Conservation (phyloP, 139 green algal genomes). For the Closterium sp. region DNA sequence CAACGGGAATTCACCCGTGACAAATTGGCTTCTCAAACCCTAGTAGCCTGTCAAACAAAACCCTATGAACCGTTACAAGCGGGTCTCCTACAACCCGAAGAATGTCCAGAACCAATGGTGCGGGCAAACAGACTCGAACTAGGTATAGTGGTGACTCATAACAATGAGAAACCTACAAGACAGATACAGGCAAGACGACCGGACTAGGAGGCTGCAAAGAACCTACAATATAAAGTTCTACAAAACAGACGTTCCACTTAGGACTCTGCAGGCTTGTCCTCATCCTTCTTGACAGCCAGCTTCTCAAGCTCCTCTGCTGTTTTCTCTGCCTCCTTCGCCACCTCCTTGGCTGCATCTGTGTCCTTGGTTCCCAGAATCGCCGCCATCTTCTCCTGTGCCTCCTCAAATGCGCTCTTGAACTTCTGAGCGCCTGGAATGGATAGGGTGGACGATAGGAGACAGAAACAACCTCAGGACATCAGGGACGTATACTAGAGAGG, state of each 20-base stretch:
- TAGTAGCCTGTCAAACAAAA: too few species aligned
- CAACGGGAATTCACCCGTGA: too few species aligned
- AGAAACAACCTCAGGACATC: background rate
- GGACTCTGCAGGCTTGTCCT: background rate
- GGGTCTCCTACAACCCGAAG: too few species aligned
- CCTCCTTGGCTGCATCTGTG: constrained; percentile 3
- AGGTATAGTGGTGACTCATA: background rate
- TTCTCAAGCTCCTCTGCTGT: background rate
- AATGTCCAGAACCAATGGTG: background rate
- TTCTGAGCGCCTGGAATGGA: constrained; percentile 42
- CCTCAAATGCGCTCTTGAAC: constrained; percentile 49
- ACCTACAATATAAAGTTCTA: background rate
- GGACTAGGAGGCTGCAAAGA: background rate
- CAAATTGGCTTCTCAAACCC: too few species aligned
- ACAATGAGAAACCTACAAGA: background rate
- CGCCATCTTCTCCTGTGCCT: constrained; percentile 44
- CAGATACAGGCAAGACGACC: background rate
- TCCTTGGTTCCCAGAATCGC: constrained; percentile 12
- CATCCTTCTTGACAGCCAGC: constrained; percentile 10
- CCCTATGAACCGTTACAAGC: too few species aligned
- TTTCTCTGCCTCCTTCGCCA: background rate
- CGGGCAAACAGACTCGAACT: background rate
- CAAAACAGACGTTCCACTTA: background rate
- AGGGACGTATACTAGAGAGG: background rate
- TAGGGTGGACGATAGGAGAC: background rate